Conservation (phyloP, 140 eudicot genomes). For the Bidens hawaiensis region DNA sequence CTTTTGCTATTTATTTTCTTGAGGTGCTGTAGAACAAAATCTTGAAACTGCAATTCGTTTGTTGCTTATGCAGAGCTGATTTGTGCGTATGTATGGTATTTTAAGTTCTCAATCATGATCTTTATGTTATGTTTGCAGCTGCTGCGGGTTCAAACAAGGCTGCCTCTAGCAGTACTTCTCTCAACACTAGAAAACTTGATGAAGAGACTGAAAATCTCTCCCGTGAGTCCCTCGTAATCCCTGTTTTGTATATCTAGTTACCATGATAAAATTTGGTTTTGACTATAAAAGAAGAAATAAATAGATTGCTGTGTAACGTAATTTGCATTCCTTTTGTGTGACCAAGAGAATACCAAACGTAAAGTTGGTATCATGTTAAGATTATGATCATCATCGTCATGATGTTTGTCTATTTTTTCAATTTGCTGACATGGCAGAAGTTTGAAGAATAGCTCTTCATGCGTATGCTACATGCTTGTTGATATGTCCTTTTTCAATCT, state of each 20-base stretch:
- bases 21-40: not conserved
- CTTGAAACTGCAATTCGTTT: not conserved
- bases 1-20: not conserved
- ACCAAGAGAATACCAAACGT: no score
- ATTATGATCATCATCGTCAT: not conserved
- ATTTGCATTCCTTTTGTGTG: not conserved
- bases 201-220: constrained; percentile 88
- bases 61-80: not conserved
- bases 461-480: not conserved
- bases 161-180: constrained; percentile 87
- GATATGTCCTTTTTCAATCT: not conserved
- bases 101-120: not conserved
- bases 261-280: not conserved
- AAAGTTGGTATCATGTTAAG: no score
- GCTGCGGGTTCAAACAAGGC: constrained; percentile 93
- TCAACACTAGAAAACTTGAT: constrained; percentile 95
- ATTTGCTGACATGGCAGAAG: not conserved
- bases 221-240: constrained; percentile 44
- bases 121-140: constrained; percentile 48
- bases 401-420: not conserved
- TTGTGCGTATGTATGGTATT: not conserved
- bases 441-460: not conserved
- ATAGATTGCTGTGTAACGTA: not conserved
- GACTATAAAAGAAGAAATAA: not conserved
- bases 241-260: not conserved